phyloP scores from a whole-genome alignment of 2,329 filamentous ascomycete species.

The Cephalotrichum gorgonifer region DNA sequence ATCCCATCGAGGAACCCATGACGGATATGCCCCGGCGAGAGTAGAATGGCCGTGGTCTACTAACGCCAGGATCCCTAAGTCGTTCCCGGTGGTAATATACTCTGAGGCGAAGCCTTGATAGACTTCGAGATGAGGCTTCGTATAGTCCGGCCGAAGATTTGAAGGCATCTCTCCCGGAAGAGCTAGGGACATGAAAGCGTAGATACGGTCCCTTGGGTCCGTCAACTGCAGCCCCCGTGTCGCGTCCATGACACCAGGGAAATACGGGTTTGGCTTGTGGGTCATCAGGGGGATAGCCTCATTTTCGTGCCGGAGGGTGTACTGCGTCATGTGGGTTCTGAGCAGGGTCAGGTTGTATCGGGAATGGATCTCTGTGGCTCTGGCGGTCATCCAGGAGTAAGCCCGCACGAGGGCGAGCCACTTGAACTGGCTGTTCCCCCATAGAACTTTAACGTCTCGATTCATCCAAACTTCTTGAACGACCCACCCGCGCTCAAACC shows the following conservation, averaged over 20 bases:
- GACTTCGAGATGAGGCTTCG: neutral
- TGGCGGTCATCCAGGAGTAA: neutral
- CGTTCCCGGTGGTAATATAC: neutral
- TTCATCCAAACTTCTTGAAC: constrained; percentile 1
- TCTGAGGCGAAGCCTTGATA: neutral
- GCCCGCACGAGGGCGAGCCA: neutral
- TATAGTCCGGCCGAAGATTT: neutral
- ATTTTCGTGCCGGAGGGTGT: neutral
- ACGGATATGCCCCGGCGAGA: neutral
- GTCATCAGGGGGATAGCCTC: neutral
- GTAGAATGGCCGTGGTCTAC: neutral
- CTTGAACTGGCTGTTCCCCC: neutral
- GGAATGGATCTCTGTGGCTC: neutral
- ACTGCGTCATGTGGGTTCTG: neutral
- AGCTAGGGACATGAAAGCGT: constrained; percentile 1
- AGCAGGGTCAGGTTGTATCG: neutral
- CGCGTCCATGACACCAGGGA: neutral
- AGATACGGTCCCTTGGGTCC: constrained; percentile 1
- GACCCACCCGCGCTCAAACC: constrained; percentile 2
- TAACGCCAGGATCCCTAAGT: neutral
- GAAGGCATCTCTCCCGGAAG: neutral
- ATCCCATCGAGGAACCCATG: constrained; percentile 1
- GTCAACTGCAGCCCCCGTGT: neutral
- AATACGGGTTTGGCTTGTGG: neutral
- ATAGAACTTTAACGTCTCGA: neutral